Base-by-base conservation (phyloP, 202 grass and related monocot species). In the Panicum virgatum region DNA sequence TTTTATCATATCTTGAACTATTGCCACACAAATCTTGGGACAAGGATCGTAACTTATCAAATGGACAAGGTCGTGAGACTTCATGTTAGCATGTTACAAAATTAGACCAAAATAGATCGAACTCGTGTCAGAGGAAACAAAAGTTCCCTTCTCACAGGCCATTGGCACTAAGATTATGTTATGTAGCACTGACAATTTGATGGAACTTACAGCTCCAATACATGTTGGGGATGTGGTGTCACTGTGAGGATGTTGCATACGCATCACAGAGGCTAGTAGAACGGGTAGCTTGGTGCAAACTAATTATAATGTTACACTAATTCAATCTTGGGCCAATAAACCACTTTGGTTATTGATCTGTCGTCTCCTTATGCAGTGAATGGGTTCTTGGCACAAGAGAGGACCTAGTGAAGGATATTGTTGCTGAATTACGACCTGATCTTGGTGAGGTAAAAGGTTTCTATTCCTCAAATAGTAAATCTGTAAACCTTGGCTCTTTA, bases 381-480 rank as follows among this genome's bases (percentile, higher is more conserved):
- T 93, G 96, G 96, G 96, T 98, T 87, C 85, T 98, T 90, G 90
- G 96, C 65, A 93, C 89, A 73, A 91, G 96, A 83, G 96, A 98
- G 66, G 96, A 98, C 83, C 73, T 98, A 12, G 92, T 90, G 85
- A 93, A 86, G 72, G 92, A 98, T 90, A 90, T 98, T 61, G 65
- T 85, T 80, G 45, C 84, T 5, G 92, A 98, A 95, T 62, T 98
- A 67, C 90, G 87, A 72, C 92, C 92, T 81, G 92, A 96, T 26
- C 90, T 95, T 80, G 86, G 89, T 59, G 96, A 98, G 90, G 96
- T 95, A 93, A 92, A 26, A 73, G 27, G 50, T 62, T 78, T 52
- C 11, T 37, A 11, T 82, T 65, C 10, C 43, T 50, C 12, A 68
- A 50, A 38, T 53, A 66, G 48, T 50, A 42, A 3, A 62, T 34